Evolutionary conservation across 2,329 filamentous ascomycete genomes (phyloP).

Genomic region (Colletotrichum gigasporum): DNA sequence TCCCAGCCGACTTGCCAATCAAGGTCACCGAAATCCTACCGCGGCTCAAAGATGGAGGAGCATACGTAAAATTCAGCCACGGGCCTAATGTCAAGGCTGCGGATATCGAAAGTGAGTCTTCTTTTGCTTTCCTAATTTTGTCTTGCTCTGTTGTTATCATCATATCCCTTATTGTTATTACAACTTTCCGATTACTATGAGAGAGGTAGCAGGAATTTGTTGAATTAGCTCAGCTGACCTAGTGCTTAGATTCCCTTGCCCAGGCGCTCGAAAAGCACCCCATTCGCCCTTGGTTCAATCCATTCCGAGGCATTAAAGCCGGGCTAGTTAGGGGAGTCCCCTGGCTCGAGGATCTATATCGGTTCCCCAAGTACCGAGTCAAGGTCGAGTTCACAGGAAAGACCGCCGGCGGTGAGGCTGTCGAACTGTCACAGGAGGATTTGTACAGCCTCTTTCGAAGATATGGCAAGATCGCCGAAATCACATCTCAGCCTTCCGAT

Average conservation of each 20-base stretch:
- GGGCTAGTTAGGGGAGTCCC: slow-evolving; percentile 83
- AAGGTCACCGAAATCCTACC: slow-evolving; percentile 85
- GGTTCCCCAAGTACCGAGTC: slow-evolving; percentile 79
- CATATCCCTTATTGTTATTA: too few relatives aligned
- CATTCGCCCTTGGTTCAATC: slow-evolving; percentile 90
- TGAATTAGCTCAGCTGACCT: not conserved
- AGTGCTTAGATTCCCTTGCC: slow-evolving; percentile 58
- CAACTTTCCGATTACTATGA: too few relatives aligned
- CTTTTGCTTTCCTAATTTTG: too few relatives aligned
- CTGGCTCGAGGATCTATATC: slow-evolving; percentile 93
- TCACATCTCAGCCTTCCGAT: slow-evolving; percentile 82
- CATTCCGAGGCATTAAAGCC: slow-evolving; percentile 75
- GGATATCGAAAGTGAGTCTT: slow-evolving; percentile 54
- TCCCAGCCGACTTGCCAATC: slow-evolving; percentile 70
- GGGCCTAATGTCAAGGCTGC: slow-evolving; percentile 48
- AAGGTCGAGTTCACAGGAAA: slow-evolving; percentile 86
- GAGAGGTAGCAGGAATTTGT: too few relatives aligned
- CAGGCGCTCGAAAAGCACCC: slow-evolving; percentile 73
- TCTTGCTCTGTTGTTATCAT: too few relatives aligned
- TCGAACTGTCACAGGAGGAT: slow-evolving; percentile 86
- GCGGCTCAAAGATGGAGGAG: slow-evolving; percentile 88
- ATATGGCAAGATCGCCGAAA: slow-evolving; percentile 92
- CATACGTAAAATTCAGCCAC: slow-evolving; percentile 85
- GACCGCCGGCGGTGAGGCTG: slow-evolving; percentile 73
- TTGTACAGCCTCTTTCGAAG: slow-evolving; percentile 87